Base-by-base conservation (phyloP, 345 rosid genomes). In the Syzygium oleosum region DNA sequence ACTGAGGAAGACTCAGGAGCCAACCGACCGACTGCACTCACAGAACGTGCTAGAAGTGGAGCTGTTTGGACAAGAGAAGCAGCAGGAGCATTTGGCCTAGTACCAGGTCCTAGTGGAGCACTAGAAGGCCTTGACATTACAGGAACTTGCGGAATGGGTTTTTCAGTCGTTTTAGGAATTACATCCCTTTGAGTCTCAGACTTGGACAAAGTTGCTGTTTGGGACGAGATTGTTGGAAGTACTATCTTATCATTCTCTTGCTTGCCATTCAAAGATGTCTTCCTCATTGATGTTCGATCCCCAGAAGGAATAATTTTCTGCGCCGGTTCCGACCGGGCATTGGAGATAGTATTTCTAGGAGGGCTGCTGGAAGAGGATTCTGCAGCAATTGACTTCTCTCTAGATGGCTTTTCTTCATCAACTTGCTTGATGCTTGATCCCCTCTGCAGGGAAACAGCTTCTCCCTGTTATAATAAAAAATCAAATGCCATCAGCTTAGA, bases 111-210 rank as follows among this genome's bases (percentile, higher is more conserved):
- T 73, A 96, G 86, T 58, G 99, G 98, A 89, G 98, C 97, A 92
- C 98, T 96, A 63, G 97, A 95, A 65, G 99, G 98, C 94, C 99
- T 96, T 53, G 98, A 93, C 92, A 93, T 89, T 85, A 88, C 89
- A 73, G 98, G 90, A 58, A 91, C 89, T 88, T 92, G 93, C 51
- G 89, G 91, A 52, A 52, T 7, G 49, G 92, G 89, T 87, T 89
- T 91, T 77, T 94, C 97, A 56, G 92, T 21, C n/a, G 83, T 89
- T 89, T 92, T 95, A 17, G 91, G 87, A 87, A 89, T 59, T 85
- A 91, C 84, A 55, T 90, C 89, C 85, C 93, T 94, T 85, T 88
- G 95, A 58, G 78, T 85, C 86, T 95, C 96, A 29, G 94, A 87
- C 91, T 93, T 96, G 16, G 87, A 85, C 38, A 79, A 59, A 68